Evolutionary conservation across 805 yeast species (phyloP), one percentile per base, ranked within the genome.

Genomic region (Candida chauliodis): DNA sequence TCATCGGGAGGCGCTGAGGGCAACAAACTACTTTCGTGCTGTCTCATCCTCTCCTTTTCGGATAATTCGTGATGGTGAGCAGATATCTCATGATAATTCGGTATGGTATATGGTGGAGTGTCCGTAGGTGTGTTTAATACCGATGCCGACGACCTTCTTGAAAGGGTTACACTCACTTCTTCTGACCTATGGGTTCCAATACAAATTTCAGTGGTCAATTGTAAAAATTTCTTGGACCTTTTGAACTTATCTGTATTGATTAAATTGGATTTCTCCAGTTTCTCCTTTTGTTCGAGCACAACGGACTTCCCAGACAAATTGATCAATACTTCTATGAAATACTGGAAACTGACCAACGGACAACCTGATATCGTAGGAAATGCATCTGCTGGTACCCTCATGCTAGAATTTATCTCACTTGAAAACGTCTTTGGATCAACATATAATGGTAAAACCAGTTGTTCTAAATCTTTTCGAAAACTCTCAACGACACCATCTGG

Each of bases 391-490:
- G 97, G 96, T 0, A 89, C 80, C 44, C 80, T 69, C 15, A 89
- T 59, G 28, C 76, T 73, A 0, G 90, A 77, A 22, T 75, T 76
- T 8, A 82, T 68, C 23, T 76, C 80, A 28, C 80, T 71, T 13
- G 69, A 59, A 27, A 78, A 63, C 1, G 83, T 72, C 10, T 53
- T 63, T 1, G 90, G 87, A 53, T 87, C 90, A n/a, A 87, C 77
- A 46, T 78, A 82, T 9, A 89, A 61, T 1, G 96, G 95, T 1
- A 83, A 71, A 1, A 87, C 75, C 24, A 76, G 73, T 59, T 89
- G 97, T 25, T 81, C 76, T 5, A 89, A 63, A 55, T 89, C 97
- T 55, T 89, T 89, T 40, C 97, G 66, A 56, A 82, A 89, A 1
- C 91, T 75, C 56, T 83, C 81, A 39, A 75, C 70, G 38, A 81